Evolutionary conservation across 2,329 filamentous ascomycete genomes (phyloP), one percentile per base, ranked within the genome.

Genomic region (Fusarium transvaalense): DNA sequence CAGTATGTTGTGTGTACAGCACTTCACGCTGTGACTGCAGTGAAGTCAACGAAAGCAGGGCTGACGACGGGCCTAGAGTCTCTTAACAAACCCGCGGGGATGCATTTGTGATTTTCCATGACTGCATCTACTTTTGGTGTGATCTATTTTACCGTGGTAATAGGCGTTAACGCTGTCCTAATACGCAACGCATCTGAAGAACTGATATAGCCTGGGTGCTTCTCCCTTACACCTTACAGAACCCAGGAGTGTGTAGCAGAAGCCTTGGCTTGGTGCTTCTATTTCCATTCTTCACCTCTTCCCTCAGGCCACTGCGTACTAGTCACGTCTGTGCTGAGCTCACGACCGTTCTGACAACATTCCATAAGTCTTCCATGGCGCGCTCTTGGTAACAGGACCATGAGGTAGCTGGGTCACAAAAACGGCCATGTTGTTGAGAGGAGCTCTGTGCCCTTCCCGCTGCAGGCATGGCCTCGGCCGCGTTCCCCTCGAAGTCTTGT

Each of bases 391-490:
- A 53, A 54, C 48, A 13, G 37, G 56, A 37, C 31, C 39, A 48
- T 70, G 63, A 60, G 67, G 57, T 45, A 70, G 53, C 61, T 56
- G 52, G 69, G 62, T 55, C 72, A 64, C 61, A 64, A 66, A 69
- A 57, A 64, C 64, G 73, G 69, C 56, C 70, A 51, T 75, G 68
- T 69, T 73, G 69, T 75, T 71, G 56, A 69, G 64, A 75, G 68
- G 62, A 64, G 66, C 55, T 58, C 61, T 73, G 66, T 71, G 47
- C 66, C 64, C 70, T 67, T 75, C 75, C 74, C 75, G 71, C 75
- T 75, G 74, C 73, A 61, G 73, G 69, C 72, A 73, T 65, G 71
- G 71, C 69, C 71, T 70, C 62, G 64, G 67, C 61, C 72, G 56
- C 57, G 56, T 58, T 64, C 61, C 61, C 61, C 41, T 64, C 50